These are phyloP conservation scores for Aureobasidium sp. DNA, from an alignment of 2,329 filamentous ascomycete species.

Conservation along the genomic window DNA sequence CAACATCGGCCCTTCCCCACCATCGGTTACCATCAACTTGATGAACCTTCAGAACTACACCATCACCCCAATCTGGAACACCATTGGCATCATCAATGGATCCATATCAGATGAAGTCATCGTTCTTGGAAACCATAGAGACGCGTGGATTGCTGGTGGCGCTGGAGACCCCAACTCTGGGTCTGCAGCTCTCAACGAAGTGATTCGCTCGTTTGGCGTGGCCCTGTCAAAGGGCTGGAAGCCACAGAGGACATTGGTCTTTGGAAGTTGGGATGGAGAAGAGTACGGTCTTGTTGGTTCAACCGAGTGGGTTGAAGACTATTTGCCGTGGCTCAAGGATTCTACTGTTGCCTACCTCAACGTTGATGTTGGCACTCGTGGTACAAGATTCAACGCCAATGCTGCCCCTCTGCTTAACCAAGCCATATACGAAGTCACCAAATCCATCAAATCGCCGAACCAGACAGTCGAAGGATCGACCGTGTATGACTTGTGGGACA, in stretches of 20 bases:
- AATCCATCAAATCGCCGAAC: conserved; percentile 56
- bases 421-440: conserved; percentile 58
- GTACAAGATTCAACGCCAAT: conserved; percentile 52
- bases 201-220: conserved; percentile 64
- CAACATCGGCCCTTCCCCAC: conserved; percentile 73
- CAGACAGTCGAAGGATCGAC: conserved; percentile 63
- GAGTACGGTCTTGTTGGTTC: conserved; percentile 81
- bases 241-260: conserved; percentile 81
- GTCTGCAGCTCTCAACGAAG: conserved; percentile 69
- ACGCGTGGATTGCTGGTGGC: conserved; percentile 83
- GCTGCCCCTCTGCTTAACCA: conserved; percentile 71
- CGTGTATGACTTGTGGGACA: conserved; percentile 53
- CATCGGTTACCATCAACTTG: conserved; percentile 47
- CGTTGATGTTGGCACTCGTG: conserved; percentile 65
- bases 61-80: conserved; percentile 52
- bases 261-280: conserved; percentile 60
- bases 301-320: conserved; percentile 91
- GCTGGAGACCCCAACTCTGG: conserved; percentile 77
- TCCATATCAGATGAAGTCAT: conserved; percentile 77
- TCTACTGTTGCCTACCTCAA: conserved; percentile 77
- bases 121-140: conserved; percentile 83
- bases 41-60: conserved; percentile 43
- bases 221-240: conserved; percentile 69
- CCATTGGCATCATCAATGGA: conserved; percentile 87
- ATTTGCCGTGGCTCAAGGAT: conserved; percentile 66